Evolutionary conservation across 768 basidiomycete genomes (phyloP).

Genomic region (Phlebiopsis gigantea): DNA sequence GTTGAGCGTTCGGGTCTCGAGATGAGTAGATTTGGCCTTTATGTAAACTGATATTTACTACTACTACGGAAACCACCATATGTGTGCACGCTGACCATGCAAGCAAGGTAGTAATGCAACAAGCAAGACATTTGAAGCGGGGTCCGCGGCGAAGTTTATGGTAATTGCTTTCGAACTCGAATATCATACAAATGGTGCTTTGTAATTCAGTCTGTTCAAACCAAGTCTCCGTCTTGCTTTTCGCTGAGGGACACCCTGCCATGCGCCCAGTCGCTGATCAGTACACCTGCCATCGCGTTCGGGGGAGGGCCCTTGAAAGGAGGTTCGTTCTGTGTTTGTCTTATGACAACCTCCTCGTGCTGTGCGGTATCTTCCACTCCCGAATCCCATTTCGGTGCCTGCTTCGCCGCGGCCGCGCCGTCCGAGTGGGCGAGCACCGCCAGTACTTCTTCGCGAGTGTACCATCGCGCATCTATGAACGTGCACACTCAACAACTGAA

Average conservation of each 20-base stretch:
- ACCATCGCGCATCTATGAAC: conserved; percentile 81
- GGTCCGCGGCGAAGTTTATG: too few species aligned
- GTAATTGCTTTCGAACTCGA: too few species aligned
- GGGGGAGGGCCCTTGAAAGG: conserved; percentile 71
- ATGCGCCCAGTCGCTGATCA: conserved; percentile 79
- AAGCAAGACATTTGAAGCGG: too few species aligned
- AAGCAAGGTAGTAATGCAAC: too few species aligned
- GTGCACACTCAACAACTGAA: background rate
- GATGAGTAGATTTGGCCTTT: too few species aligned
- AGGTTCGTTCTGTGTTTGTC: conserved; percentile 28
- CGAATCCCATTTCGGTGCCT: conserved; percentile 19
- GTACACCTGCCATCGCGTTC: conserved; percentile 78
- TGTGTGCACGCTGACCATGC: too few species aligned
- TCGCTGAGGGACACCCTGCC: conserved; percentile 28
- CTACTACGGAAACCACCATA: too few species aligned
- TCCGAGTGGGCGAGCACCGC: conserved; percentile 51
- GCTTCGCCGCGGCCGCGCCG: conserved; percentile 16
- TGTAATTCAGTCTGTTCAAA: background rate
- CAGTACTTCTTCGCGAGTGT: conserved; percentile 66
- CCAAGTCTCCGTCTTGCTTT: conserved; percentile 3
- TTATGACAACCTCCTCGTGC: background rate
- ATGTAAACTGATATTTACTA: too few species aligned
- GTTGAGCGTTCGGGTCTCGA: too few species aligned
- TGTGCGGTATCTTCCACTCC: conserved; percentile 2
- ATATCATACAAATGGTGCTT: background rate